Conservation (phyloP, 805 yeast genomes). For the Candida coleopterorum region DNA sequence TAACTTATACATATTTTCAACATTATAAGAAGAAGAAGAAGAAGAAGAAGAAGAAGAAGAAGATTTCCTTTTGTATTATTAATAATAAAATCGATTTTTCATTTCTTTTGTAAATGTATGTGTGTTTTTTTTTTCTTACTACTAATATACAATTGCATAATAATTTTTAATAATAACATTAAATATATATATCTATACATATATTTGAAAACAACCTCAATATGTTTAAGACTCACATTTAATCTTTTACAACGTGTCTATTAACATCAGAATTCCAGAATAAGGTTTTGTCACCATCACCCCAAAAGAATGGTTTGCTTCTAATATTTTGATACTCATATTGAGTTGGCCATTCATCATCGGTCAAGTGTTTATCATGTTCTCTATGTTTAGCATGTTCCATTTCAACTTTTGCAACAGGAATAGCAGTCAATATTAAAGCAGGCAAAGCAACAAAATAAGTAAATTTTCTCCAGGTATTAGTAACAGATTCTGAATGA, state of each 20-base stretch:
- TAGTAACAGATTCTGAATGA: slow-evolving; percentile 76
- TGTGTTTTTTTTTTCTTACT: too few relatives aligned
- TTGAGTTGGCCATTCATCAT: slow-evolving; percentile 89
- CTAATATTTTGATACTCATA: slow-evolving; percentile 91
- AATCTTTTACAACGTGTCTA: slow-evolving; percentile 61
- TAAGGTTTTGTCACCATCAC: slow-evolving; percentile 94
- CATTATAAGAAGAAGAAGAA: slow-evolving; percentile 47
- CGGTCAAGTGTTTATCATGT: slow-evolving; percentile 67
- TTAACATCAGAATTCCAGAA: slow-evolving; percentile 94
- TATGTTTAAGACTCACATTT: too few relatives aligned
- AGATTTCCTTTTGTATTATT: neutral
- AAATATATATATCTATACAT: too few relatives aligned
- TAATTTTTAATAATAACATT: too few relatives aligned
- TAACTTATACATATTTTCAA: slow-evolving; percentile 80
- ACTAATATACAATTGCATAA: neutral
- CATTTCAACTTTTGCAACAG: slow-evolving; percentile 75
- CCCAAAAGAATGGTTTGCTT: slow-evolving; percentile 91
- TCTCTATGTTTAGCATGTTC: slow-evolving; percentile 89
- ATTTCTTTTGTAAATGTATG: too few relatives aligned
- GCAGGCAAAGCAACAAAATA: slow-evolving; percentile 79
- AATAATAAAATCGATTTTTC: too few relatives aligned
- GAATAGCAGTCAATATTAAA: slow-evolving; percentile 67
- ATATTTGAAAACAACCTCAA: too few relatives aligned
- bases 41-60: too few relatives aligned
- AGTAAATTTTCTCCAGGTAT: slow-evolving; percentile 83